Conservation (phyloP, 208 protist genomes). For the Sergeia podlipaevii region DNA sequence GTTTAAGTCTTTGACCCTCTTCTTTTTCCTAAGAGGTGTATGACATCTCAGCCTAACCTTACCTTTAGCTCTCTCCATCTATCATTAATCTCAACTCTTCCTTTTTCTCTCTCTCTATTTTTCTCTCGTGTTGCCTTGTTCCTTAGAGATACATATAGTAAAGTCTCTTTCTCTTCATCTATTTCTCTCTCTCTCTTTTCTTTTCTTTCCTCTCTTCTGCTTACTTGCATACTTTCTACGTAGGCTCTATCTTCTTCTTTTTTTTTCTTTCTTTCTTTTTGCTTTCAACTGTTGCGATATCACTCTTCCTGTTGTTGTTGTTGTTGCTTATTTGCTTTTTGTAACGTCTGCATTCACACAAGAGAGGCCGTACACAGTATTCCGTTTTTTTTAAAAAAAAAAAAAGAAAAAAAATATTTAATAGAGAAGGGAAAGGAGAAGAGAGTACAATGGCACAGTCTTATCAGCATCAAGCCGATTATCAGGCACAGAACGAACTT, state of each 20-base stretch:
- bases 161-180: not conserved
- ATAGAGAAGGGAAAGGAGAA: constrained; percentile 7
- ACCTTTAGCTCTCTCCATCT: too few relatives aligned
- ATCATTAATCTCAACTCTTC: constrained; percentile 4
- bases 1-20: too few relatives aligned
- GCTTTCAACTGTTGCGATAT: constrained; percentile 4
- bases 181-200: not conserved
- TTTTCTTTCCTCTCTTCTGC: constrained; percentile 5
- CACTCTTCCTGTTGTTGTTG: not conserved
- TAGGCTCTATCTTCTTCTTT: not conserved
- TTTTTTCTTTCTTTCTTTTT: not conserved
- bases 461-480: constrained; percentile 15
- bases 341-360: constrained; percentile 1
- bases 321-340: not conserved
- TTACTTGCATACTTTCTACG: not conserved
- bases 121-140: constrained; percentile 4
- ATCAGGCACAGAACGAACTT: constrained; percentile 64
- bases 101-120: constrained; percentile 15
- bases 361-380: too few relatives aligned
- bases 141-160: not conserved
- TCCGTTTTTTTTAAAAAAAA: constrained; percentile 5
- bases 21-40: too few relatives aligned
- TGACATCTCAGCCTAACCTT: too few relatives aligned
- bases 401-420: constrained; percentile 1
- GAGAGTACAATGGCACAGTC: constrained; percentile 10